These are phyloP conservation scores for Triticum monococcum DNA, from an alignment of 176 grass and related monocot genomes.

Conservation along the genomic window DNA sequence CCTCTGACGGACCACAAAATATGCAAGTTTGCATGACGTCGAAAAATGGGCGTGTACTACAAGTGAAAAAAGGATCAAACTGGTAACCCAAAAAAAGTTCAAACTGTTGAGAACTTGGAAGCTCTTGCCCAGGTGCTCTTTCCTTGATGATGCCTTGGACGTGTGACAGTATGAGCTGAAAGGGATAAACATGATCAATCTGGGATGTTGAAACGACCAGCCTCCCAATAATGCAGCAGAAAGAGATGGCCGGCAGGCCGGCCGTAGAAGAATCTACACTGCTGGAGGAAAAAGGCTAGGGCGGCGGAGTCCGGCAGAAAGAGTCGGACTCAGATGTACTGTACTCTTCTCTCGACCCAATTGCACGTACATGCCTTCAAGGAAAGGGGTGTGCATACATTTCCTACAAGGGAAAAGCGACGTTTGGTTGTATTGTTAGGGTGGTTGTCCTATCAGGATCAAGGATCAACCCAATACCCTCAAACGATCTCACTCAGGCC, in stretches of 20 bases:
- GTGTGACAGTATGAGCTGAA: neutral
- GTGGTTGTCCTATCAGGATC: slow-evolving; percentile 19
- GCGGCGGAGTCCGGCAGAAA: neutral
- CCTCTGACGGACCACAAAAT: neutral
- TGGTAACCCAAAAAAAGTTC: neutral
- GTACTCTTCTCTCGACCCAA: neutral
- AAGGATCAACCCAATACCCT: neutral
- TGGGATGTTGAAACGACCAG: neutral
- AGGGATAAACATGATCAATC: neutral
- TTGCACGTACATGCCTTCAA: neutral
- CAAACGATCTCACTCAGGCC: neutral
- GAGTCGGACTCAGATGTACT: neutral
- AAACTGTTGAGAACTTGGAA: neutral
- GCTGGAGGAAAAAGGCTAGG: neutral
- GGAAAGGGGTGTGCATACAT: neutral
- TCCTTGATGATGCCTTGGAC: neutral
- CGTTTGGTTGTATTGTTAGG: neutral
- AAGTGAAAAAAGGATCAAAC: neutral
- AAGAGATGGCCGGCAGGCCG: neutral
- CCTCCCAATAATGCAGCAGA: neutral
- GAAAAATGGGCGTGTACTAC: neutral
- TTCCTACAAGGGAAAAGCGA: neutral
- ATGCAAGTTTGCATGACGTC: neutral
- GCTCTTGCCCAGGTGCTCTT: neutral
- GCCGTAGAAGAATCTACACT: neutral